Evolutionary conservation across 2,329 filamentous ascomycete species (phyloP).

Genomic region (Claviceps sp.): DNA sequence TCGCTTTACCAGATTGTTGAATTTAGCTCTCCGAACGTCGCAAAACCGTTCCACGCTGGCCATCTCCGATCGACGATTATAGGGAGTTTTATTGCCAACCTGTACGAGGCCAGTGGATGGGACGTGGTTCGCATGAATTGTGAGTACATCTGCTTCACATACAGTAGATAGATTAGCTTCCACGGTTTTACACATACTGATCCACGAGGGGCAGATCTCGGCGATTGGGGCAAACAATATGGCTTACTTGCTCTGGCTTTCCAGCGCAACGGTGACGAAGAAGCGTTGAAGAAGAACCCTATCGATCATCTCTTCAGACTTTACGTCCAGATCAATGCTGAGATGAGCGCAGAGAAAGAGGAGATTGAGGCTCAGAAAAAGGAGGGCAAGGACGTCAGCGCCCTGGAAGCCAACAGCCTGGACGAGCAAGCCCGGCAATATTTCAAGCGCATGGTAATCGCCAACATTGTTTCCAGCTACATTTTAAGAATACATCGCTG

Average conservation of each 20-base stretch:
- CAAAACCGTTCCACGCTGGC: conserved; percentile 71
- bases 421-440: conserved; percentile 65
- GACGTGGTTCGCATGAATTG: conserved; percentile 59
- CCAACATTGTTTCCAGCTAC: too few relatives aligned
- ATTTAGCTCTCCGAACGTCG: conserved; percentile 77
- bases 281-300: conserved; percentile 55
- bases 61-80: conserved; percentile 71
- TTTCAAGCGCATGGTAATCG: conserved; percentile 47
- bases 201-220: conserved; percentile 37
- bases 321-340: conserved; percentile 64
- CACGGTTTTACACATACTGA: background rate
- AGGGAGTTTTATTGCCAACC: conserved; percentile 60
- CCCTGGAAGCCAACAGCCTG: conserved; percentile 40
- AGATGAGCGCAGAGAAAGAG: conserved; percentile 54
- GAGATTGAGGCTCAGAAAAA: conserved; percentile 43
- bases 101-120: conserved; percentile 60
- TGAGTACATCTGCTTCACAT: conserved; percentile 5
- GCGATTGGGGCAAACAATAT: conserved; percentile 73
- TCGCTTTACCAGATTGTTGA: conserved; percentile 44
- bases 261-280: conserved; percentile 61
- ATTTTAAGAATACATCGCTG: background rate
- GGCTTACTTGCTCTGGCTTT: conserved; percentile 62
- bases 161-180: background rate
- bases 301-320: conserved; percentile 75
- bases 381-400: conserved; percentile 35